Base-by-base conservation (phyloP, 306 rosid genomes). In the Fragaria vesca region DNA sequence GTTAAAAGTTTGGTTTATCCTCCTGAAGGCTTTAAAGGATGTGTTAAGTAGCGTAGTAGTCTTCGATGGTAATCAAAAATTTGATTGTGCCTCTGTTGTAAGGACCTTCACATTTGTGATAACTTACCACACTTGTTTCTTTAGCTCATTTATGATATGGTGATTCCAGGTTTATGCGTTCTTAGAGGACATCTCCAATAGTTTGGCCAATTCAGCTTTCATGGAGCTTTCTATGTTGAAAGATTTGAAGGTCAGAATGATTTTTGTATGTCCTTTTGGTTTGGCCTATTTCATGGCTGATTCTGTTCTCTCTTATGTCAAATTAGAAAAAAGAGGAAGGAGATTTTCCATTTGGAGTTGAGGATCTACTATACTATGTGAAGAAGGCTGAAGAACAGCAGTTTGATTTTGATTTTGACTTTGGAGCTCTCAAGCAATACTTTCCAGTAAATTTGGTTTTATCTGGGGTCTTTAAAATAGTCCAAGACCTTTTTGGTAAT, bases 321-420 rank as follows among this genome's bases (percentile, higher is more conserved):
- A 71, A 70, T 85, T 92, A 95, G 99, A 95, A 73, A 72, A 88
- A 86, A 80, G 97, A 89, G 87, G 97, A 95, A 88, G 99, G 99
- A 40, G 97, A 91, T 13, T 66, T 79, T 83, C 89, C 97, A 46
- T 95, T 95, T 81, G 99, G 97, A 84, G 83, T 86, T 55, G 97
- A 92, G 86, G 99, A 95, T 83, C 80, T 95, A 68, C 85, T 80
- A 28, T 95, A 91, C 85, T 95, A 95, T 79, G 81, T 84, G 79
- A 95, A 88, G 81, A 88, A 86, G 81, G 86, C 89, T 77, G 93
- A 91, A 86, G 90, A 88, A 65, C 89, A 91, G 81, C 87, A 81
- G 71, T 88, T 85, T 76, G 85, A 87, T 83, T 88, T 85, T 76
- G 85, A 87, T 83, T 69, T 95, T 83, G 97, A 91, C 85, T 85